Evolutionary conservation across 768 basidiomycete genomes (phyloP), one percentile per base, ranked within the genome.

Genomic region (Pleurotus cornucopiae): DNA sequence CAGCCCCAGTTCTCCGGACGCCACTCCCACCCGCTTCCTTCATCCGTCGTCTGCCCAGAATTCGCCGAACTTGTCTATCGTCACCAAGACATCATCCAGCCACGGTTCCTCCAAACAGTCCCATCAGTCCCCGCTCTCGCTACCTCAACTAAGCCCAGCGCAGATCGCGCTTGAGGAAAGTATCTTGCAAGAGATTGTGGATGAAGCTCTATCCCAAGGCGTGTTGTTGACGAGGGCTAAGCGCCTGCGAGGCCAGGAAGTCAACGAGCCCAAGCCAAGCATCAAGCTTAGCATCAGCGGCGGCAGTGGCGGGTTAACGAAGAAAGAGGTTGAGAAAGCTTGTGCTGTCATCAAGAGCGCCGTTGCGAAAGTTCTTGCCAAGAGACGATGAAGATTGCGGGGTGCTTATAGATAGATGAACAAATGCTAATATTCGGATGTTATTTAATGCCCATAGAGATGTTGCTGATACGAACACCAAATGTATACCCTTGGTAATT

Each of bases 291-390:
- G 88, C 20, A 73, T 95, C 59, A 87, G 82, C 4, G 51, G 51
- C 9, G 51, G 51, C 20, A 53, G 38, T 21, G 81, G 85, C 12
- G 93, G 84, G 12, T 68, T 98, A 61, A 85, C 86, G 21, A 88
- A 78, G 79, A 96, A 95, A 73, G 97, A 98, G 63, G 83, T 86
- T 54, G 94, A 97, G 77, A 95, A 93, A 76, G 90, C 94, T 2
- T 83, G 86, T 5, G 73, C 72, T 20, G 79, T 89, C 16, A 70
- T 99, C 56, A 91, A 88, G 73, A 76, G 77, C 26, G 87, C 86
- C 39, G 73, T 94, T 45, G 76, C 79, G 40, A 93, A 94, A 74
- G 83, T 91, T 3, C 69, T 94, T 49, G 76, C 80, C 23, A 86
- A 71, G 74, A 78, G 81, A 62, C 73, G 77, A 63, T 86, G 41